phyloP scores from a whole-genome alignment of 345 rosid species.

The Ceriops decandra region DNA sequence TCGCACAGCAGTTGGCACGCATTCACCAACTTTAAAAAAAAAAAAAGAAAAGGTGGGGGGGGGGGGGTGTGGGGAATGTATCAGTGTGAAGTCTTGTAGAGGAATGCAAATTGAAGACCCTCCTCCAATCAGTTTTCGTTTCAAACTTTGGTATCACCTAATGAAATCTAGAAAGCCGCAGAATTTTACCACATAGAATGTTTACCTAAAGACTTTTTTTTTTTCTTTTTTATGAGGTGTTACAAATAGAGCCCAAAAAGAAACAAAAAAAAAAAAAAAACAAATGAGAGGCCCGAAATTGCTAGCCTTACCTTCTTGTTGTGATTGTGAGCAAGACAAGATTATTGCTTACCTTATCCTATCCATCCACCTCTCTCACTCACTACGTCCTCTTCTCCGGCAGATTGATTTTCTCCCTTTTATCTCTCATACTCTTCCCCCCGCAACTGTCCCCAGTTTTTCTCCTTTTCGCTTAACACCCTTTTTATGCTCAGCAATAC shows the following conservation, averaged over 20 bases:
- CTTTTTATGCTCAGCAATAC: conserved; percentile 1
- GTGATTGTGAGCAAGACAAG: conserved; percentile 24
- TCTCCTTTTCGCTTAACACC: not conserved
- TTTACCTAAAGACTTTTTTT: not conserved
- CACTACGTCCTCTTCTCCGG: not conserved
- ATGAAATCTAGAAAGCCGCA: too few relatives aligned
- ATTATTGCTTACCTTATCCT: conserved; percentile 68
- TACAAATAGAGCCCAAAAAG: not conserved
- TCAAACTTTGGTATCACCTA: too few relatives aligned
- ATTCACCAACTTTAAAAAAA: too few relatives aligned
- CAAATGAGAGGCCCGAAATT: conserved; percentile 67
- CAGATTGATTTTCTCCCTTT: not conserved
- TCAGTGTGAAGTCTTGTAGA: too few relatives aligned
- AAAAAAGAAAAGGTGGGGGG: too few relatives aligned
- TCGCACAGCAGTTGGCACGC: too few relatives aligned
- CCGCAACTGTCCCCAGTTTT: conserved; percentile 19
- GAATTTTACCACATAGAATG: too few relatives aligned
- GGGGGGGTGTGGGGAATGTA: too few relatives aligned
- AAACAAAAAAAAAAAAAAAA: not conserved
- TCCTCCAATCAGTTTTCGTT: too few relatives aligned
- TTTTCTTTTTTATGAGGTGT: not conserved
- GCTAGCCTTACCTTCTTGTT: conserved; percentile 36
- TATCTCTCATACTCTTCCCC: not conserved
- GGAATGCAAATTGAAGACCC: too few relatives aligned
- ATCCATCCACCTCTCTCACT: conserved; percentile 30